Evolutionary conservation across 768 basidiomycete species (phyloP), one percentile per base, ranked within the genome.

Genomic region (Coprinopsis cinerea): DNA sequence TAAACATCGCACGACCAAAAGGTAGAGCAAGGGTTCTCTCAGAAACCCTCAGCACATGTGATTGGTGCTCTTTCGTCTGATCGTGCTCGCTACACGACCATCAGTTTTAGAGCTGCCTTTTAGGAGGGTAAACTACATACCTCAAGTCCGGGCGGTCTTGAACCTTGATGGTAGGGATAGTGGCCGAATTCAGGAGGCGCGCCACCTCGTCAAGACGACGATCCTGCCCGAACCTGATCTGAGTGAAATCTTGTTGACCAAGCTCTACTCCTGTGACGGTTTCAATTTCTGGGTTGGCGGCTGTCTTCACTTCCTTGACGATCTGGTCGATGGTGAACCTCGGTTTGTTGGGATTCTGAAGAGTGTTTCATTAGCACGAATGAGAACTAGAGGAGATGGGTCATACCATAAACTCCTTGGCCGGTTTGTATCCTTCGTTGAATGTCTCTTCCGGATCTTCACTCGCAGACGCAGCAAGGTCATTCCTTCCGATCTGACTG

Each of bases 21-120:
- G 94, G 84, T 26, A 96, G 71, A 1, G 95, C 85, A n/a, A 96
- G 73, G 0, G 93, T 97, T 28, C 94, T 77, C 58, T 91, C 86
- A 14, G 88, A 86, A 28, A 95, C 81, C 9, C 88, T 81, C 25
- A 85, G 68, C 2, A 89, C 86, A 53, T 90, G 82, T 36, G 75
- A 76, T 59, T 95, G 90, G 43, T 95, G 86, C 56, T 92, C 90
- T 55, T 87, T 85, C 9, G 82, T 77, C 55, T 91, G 83, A 41
- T 97, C 93, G 53, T 86, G 84, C 56, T 97, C 95, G 53, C 92
- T 95, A 55, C 41, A 49, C 26, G 35, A 48, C 49, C 49, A 55
- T 24, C 32, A 50, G 35, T 22, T 54, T 17, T 18, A 26, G 43
- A 11, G 35, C 9, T 15, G 35, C 20, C n/a, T 11, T 34, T 35